Percentiles rank a stretch among this genome's conserved stretches.
phyloP scores from a whole-genome alignment of 805 yeast species.

The Candida boidinii region DNA sequence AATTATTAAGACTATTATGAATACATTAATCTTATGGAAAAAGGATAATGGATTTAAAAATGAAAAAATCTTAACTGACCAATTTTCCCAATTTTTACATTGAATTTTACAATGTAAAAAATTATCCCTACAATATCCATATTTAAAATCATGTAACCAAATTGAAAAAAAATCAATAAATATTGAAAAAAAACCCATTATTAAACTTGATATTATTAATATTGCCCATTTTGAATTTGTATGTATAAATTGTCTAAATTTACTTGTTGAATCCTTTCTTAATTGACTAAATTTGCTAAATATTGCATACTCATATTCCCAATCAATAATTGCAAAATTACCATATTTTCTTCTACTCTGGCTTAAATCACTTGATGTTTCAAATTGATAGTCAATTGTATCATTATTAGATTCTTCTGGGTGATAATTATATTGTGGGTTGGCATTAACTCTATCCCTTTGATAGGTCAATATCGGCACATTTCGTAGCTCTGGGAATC shows the following conservation, averaged over 20 bases:
- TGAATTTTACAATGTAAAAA: slow-evolving; percentile 19
- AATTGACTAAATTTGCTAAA: slow-evolving; percentile 7
- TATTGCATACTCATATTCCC: slow-evolving; percentile 36
- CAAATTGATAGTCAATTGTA: slow-evolving; percentile 1
- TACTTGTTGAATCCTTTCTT: slow-evolving; percentile 1
- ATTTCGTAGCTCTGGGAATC: too few species aligned
- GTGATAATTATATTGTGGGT: neutral
- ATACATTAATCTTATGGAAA: slow-evolving; percentile 18
- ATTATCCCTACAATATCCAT: slow-evolving; percentile 38
- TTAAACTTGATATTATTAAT: slow-evolving; percentile 33
- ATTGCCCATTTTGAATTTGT: slow-evolving; percentile 38
- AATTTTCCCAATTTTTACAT: slow-evolving; percentile 24
- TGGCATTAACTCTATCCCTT: too few species aligned
- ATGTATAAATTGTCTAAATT: slow-evolving; percentile 7
- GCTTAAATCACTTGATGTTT: neutral
- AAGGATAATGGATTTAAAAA: slow-evolving; percentile 17
- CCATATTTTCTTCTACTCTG: slow-evolving; percentile 20
- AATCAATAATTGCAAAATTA: slow-evolving; percentile 38
- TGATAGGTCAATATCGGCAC: too few species aligned
- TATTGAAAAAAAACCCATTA: slow-evolving; percentile 41
- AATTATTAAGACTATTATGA: slow-evolving; percentile 27
- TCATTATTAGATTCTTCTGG: neutral
- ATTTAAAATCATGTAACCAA: slow-evolving; percentile 42
- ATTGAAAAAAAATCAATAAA: slow-evolving; percentile 40
- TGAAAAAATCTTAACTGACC: slow-evolving; percentile 25